Percentiles rank a stretch among this genome's conserved stretches.
Conservation (phyloP, 371 early-diverging fungal genomes). For the Agmasoma carcini region DNA sequence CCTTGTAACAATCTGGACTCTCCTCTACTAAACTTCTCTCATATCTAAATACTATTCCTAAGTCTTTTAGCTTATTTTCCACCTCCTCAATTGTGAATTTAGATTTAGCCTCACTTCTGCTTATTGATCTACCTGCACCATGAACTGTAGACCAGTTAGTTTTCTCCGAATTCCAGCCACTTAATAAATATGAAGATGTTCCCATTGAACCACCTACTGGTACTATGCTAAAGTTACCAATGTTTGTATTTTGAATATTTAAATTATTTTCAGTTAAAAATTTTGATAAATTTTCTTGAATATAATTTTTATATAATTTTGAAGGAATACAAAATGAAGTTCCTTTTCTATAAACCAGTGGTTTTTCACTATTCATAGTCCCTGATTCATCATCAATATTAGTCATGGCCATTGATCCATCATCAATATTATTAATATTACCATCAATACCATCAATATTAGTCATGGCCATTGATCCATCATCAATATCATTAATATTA, state of each 20-base stretch:
- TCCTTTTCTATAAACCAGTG: slow-evolving; percentile 51
- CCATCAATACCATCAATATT: no score
- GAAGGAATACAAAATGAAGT: slow-evolving; percentile 36
- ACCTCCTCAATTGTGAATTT: slow-evolving; percentile 33
- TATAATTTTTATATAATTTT: no score
- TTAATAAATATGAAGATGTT: slow-evolving; percentile 49
- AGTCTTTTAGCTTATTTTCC: slow-evolving; percentile 8
- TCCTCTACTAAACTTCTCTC: slow-evolving; percentile 47
- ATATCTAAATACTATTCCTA: slow-evolving; percentile 35
- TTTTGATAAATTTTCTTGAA: not conserved
- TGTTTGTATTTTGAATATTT: no score
- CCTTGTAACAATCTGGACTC: slow-evolving; percentile 48
- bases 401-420: no score
- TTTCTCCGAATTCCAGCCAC: slow-evolving; percentile 21
- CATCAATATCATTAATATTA: no score
- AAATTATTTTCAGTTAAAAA: not conserved
- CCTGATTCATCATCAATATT: no score
- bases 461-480: no score
- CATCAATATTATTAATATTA: no score
- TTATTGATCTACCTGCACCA: slow-evolving; percentile 51
- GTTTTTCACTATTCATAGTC: slow-evolving; percentile 9
- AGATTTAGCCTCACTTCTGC: slow-evolving; percentile 30
- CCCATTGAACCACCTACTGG: slow-evolving; percentile 54
- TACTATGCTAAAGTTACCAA: slow-evolving; percentile 31
- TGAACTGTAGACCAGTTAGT: slow-evolving; percentile 46